Conservation (phyloP, 345 rosid species). For the thale cress (Arabidopsis thaliana) region TAIR10.1 NC_003074.8:7655501-7656000, state of each 20-base stretch:
- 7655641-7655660: conserved; percentile 88
- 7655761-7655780: background rate
- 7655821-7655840: background rate
- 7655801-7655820: background rate
- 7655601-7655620: conserved; percentile 83
- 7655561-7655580: conserved; percentile 91
- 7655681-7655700: conserved; percentile 94
- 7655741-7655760: background rate
- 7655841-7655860: conserved; percentile 93
- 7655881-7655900: conserved; percentile 33
- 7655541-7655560: conserved; percentile 88
- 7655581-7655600: conserved; percentile 78
- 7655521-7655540: conserved; percentile 87
- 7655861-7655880: conserved; percentile 91
- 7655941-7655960: conserved; percentile 42
- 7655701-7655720: conserved; percentile 91
- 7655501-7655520: conserved; percentile 95
- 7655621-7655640: conserved; percentile 90
- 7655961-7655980: conserved; percentile 43
- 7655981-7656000: conserved; percentile 24
- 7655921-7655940: conserved; percentile 42
- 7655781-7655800: background rate
- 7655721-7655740: conserved; percentile 60
- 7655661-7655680: conserved; percentile 96
- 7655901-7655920: conserved; percentile 30